Evolutionary conservation across 2,329 filamentous ascomycete species (phyloP), one percentile per base, ranked within the genome.

Genomic region (Venturia asperata): DNA sequence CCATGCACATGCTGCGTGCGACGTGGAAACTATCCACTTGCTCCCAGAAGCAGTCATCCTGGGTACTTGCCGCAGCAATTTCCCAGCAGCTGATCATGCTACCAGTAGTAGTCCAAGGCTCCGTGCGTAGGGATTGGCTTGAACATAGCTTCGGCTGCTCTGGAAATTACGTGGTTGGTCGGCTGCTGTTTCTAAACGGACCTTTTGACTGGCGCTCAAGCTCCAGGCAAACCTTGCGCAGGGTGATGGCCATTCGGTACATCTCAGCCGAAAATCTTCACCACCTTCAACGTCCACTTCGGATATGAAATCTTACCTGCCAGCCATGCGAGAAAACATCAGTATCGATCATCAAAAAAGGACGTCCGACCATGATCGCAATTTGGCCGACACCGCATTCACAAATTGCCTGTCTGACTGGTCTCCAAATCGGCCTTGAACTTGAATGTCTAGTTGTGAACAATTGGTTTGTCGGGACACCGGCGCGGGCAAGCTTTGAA

Each of bases 61-160:
- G 10, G 45, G 45, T 37, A 27, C 27, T 34, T 34, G 7, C 27
- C 49, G 30, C 30, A 56, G 52, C 15, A 1, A 15, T 19, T 56
- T 27, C 34, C 27, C 30, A 34, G 52, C 52, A 56, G 52, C 52
- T 56, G 52, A 56, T 56, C 52, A 19, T 7, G 2, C 21, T 47
- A 41, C 9, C 6, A 34, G 30, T n/a, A n/a, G 30, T 34, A 11
- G 52, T 37, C 19, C 30, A 39, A 58, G 19, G 30, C 37, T 2
- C n/a, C 37, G 19, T 58, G 52, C 30, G 52, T 58, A 15, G 52
- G 52, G 27, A 58, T 58, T 58, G 52, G 52, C 37, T 37, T 15
- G 30, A 34, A 24, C 1, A 37, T 1, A 5, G 30, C 30, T 37
- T 39, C 52, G 52, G 30, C 52, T 19, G 15, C 30, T 37, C 30